Evolutionary conservation across 495 filamentous ascomycete species (phyloP).

Genomic region (Penicillium malachiteum): DNA sequence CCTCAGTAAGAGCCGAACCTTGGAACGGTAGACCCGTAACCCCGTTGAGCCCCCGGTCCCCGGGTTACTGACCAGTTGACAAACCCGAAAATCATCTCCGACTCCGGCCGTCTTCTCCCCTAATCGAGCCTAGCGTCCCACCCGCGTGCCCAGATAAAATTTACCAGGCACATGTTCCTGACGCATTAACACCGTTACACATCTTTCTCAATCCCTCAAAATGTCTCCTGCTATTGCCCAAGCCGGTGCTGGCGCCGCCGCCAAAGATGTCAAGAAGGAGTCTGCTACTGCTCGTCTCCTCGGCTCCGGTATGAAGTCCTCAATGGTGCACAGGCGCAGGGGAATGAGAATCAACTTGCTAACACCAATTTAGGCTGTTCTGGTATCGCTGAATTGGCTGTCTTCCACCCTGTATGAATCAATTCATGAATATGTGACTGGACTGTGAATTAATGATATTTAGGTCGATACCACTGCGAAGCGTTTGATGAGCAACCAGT

Average conservation of each 20-base stretch:
- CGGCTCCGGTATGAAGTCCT: conserved; percentile 71
- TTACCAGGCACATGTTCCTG: conserved; percentile 23
- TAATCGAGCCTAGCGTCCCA: conserved; percentile 31
- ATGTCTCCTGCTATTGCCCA: conserved; percentile 55
- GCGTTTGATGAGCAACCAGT: conserved; percentile 98
- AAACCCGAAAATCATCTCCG: conserved; percentile 5
- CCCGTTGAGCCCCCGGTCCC: no score
- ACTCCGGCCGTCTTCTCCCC: conserved; percentile 17
- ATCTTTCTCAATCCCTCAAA: conserved; percentile 18
- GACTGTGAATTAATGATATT: conserved; percentile 21
- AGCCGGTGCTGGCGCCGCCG: conserved; percentile 47
- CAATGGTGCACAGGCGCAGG: not conserved
- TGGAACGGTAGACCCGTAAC: no score
- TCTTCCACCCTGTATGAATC: conserved; percentile 89
- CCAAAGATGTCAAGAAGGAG: conserved; percentile 78
- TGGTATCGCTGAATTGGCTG: conserved; percentile 91
- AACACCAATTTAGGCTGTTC: conserved; percentile 65
- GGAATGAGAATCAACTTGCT: conserved; percentile 11
- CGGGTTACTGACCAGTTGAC: not conserved
- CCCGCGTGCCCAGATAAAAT: conserved; percentile 24
- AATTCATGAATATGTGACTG: not conserved
- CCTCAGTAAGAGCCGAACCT: no score
- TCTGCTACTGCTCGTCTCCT: conserved; percentile 82
- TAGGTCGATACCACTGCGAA: conserved; percentile 98
- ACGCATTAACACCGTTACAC: conserved; percentile 17